phyloP scores from a whole-genome alignment of 768 basidiomycete species.

The Trametes sanguinea region DNA sequence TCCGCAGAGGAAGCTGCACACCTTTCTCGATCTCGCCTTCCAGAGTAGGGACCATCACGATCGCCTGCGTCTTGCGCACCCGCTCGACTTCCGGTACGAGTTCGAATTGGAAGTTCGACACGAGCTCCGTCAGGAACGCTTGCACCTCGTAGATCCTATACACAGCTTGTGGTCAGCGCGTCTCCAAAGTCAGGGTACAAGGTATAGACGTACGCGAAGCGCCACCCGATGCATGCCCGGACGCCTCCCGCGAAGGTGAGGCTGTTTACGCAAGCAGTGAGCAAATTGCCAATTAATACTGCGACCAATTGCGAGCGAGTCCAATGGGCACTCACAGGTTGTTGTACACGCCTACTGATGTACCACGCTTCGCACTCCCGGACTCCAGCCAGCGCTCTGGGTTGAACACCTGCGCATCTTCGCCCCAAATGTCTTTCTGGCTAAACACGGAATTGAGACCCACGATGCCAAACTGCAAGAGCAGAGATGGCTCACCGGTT shows the following conservation, averaged over 20 bases:
- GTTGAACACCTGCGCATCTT: slow-evolving; percentile 34
- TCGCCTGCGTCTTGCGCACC: slow-evolving; percentile 33
- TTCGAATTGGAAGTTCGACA: slow-evolving; percentile 54
- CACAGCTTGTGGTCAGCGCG: not conserved
- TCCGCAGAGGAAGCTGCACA: slow-evolving; percentile 36
- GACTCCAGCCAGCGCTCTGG: slow-evolving; percentile 33
- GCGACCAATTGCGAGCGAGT: not conserved
- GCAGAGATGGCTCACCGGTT: slow-evolving; percentile 43
- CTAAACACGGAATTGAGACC: slow-evolving; percentile 12
- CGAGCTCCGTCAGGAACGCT: slow-evolving; percentile 56
- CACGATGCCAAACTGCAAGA: not conserved
- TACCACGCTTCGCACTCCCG: slow-evolving; percentile 36
- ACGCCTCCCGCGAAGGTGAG: slow-evolving; percentile 32
- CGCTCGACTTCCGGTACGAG: slow-evolving; percentile 33
- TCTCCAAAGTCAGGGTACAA: not conserved
- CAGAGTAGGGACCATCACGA: slow-evolving; percentile 39
- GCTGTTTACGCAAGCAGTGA: slow-evolving; percentile 1
- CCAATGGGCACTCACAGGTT: slow-evolving; percentile 44
- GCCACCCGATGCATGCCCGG: slow-evolving; percentile 31
- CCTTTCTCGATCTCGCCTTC: slow-evolving; percentile 35
- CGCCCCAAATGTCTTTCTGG: slow-evolving; percentile 34
- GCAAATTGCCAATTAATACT: not conserved
- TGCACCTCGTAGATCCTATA: slow-evolving; percentile 48
- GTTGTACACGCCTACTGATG: slow-evolving; percentile 47
- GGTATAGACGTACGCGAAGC: slow-evolving; percentile 25